Evolutionary conservation across 2,329 filamentous ascomycete genomes (phyloP).

Genomic region (Camillea tinctor): DNA sequence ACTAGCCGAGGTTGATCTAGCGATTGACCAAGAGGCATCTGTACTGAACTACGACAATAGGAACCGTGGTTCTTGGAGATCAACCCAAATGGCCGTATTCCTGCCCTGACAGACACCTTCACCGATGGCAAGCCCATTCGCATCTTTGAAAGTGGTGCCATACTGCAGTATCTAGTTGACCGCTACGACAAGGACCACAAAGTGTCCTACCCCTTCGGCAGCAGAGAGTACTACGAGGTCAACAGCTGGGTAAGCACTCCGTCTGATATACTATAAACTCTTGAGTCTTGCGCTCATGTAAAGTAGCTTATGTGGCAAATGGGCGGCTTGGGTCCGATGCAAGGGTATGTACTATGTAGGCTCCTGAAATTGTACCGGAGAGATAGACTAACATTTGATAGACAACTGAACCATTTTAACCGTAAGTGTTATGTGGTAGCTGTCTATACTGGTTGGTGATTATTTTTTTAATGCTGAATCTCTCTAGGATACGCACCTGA

Average conservation of each 20-base stretch:
- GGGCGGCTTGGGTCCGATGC: slow-evolving; percentile 79
- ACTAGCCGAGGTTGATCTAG: neutral
- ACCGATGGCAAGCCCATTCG: slow-evolving; percentile 70
- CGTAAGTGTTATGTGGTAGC: slow-evolving; percentile 41
- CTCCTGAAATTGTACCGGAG: neutral
- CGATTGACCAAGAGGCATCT: too few relatives aligned
- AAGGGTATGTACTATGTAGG: slow-evolving; percentile 45
- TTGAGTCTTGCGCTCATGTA: slow-evolving; percentile 12
- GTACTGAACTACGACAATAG: slow-evolving; percentile 16
- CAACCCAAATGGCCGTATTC: slow-evolving; percentile 91
- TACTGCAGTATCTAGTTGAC: slow-evolving; percentile 80
- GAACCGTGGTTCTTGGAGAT: slow-evolving; percentile 85
- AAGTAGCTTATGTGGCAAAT: slow-evolving; percentile 70
- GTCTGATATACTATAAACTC: neutral
- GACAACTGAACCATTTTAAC: slow-evolving; percentile 78
- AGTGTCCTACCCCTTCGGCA: slow-evolving; percentile 72
- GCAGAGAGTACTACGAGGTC: slow-evolving; percentile 74
- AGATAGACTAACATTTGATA: slow-evolving; percentile 22
- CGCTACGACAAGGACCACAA: slow-evolving; percentile 80
- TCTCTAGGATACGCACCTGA: slow-evolving; percentile 71
- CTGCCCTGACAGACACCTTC: slow-evolving; percentile 79
- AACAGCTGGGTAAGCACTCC: slow-evolving; percentile 66
- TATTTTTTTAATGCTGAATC: neutral
- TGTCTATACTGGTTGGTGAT: too few relatives aligned
- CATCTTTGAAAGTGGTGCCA: slow-evolving; percentile 80